phyloP scores from a whole-genome alignment of 1,284 basidiomycete species.

The Mixia osmundae region DNA sequence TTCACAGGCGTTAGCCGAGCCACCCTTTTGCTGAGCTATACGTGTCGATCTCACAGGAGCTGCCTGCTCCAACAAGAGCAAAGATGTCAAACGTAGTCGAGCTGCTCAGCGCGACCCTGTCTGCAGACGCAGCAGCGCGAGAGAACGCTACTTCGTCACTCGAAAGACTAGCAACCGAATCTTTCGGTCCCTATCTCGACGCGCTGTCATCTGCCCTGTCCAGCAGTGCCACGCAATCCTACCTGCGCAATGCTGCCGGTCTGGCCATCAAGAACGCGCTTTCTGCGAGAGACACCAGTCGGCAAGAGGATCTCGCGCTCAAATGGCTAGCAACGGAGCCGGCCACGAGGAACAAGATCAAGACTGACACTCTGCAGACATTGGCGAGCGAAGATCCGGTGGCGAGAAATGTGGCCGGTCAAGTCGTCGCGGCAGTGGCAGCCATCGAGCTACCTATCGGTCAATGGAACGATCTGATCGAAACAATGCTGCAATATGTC shows the following conservation, averaged over 20 bases:
- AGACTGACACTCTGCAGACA: conserved; percentile 60
- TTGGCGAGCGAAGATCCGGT: conserved; percentile 48
- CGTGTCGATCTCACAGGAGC: too few relatives aligned
- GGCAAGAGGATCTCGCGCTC: conserved; percentile 48
- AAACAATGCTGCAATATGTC: conserved; percentile 64
- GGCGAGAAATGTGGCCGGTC: conserved; percentile 69
- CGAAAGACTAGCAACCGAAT: conserved; percentile 55
- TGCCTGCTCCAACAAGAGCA: too few relatives aligned
- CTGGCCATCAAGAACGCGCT: conserved; percentile 92
- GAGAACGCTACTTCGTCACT: conserved; percentile 68
- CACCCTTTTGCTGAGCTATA: too few relatives aligned
- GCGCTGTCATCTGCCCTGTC: conserved; percentile 62
- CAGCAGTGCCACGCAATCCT: conserved; percentile 42
- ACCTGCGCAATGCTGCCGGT: conserved; percentile 80
- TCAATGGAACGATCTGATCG: conserved; percentile 78
- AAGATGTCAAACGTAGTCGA: conserved; percentile 24
- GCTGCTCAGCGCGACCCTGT: conserved; percentile 71
- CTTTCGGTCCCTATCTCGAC: conserved; percentile 71
- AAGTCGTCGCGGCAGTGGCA: conserved; percentile 82
- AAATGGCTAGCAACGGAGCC: conserved; percentile 57
- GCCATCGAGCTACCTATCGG: conserved; percentile 69
- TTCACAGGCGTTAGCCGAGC: too few relatives aligned
- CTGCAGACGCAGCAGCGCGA: conserved; percentile 60
- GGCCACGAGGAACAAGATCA: conserved; percentile 53
- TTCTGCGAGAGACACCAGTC: conserved; percentile 50